phyloP scores from a whole-genome alignment of 1,284 basidiomycete genomes.

The Rhodotorula sp. region DNA sequence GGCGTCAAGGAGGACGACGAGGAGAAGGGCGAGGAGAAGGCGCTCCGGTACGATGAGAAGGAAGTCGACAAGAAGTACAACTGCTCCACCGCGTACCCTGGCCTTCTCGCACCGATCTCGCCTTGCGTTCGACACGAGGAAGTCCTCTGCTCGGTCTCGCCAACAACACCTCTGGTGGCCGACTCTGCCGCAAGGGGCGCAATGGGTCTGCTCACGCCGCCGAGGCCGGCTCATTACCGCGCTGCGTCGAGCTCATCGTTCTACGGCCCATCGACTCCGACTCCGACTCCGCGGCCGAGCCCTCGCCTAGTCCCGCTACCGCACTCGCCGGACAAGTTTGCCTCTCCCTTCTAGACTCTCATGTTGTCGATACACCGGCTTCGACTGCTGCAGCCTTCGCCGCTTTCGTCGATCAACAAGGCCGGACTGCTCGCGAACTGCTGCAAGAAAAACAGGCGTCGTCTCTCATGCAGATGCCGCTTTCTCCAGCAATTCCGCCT shows the following conservation, averaged over 20 bases:
- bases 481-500: neutral
- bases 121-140: neutral
- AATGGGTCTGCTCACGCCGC: neutral
- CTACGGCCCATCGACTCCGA: neutral
- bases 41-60: neutral
- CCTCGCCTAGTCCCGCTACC: too few relatives aligned
- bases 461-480: neutral
- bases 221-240: neutral
- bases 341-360: too few relatives aligned
- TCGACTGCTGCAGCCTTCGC: too few relatives aligned
- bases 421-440: too few relatives aligned
- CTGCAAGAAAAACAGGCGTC: neutral
- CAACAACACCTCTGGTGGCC: neutral
- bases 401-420: too few relatives aligned
- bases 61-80: neutral
- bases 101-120: neutral
- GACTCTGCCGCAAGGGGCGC: neutral
- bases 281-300: too few relatives aligned
- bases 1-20: neutral
- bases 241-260: neutral
- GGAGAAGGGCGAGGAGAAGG: neutral
- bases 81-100: neutral
- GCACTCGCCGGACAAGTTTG: too few relatives aligned
- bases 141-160: neutral
- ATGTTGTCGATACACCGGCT: too few relatives aligned